Conservation (phyloP, 2,329 filamentous ascomycete species). For the Teratosphaeria viscida region DNA sequence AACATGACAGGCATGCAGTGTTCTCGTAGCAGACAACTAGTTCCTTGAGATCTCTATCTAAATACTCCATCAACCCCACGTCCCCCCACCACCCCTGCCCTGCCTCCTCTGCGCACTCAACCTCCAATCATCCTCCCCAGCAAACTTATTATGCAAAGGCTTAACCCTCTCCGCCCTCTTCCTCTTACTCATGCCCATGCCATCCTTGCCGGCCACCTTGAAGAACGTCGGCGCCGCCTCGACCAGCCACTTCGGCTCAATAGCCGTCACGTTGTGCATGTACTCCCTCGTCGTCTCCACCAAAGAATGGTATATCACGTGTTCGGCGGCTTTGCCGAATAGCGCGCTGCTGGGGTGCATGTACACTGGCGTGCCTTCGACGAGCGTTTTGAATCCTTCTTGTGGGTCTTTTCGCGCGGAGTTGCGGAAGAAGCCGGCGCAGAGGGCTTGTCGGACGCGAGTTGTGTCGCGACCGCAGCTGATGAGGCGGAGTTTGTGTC, state of each 20-base stretch:
- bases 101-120: slow-evolving; percentile 77
- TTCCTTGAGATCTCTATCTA: not conserved
- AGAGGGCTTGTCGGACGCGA: slow-evolving; percentile 79
- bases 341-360: slow-evolving; percentile 84
- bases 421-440: slow-evolving; percentile 91
- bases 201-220: slow-evolving; percentile 84
- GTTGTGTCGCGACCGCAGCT: slow-evolving; percentile 82
- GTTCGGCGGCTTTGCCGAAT: slow-evolving; percentile 92
- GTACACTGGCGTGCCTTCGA: slow-evolving; percentile 89
- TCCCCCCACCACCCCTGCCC: slow-evolving; percentile 80
- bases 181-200: slow-evolving; percentile 61
- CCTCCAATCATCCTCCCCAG: slow-evolving; percentile 89
- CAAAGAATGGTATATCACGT: slow-evolving; percentile 86
- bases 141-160: slow-evolving; percentile 87
- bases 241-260: slow-evolving; percentile 89
- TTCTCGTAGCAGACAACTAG: too few species aligned
- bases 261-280: slow-evolving; percentile 87
- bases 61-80: slow-evolving; percentile 59
- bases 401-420: slow-evolving; percentile 88
- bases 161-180: slow-evolving; percentile 92
- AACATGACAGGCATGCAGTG: too few species aligned
- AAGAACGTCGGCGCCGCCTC: slow-evolving; percentile 98
- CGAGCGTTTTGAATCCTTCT: slow-evolving; percentile 95
- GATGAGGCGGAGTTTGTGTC: slow-evolving; percentile 71
- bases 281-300: slow-evolving; percentile 95